phyloP scores from a whole-genome alignment of 306 rosid genomes.

The Lotus japonicus region DNA sequence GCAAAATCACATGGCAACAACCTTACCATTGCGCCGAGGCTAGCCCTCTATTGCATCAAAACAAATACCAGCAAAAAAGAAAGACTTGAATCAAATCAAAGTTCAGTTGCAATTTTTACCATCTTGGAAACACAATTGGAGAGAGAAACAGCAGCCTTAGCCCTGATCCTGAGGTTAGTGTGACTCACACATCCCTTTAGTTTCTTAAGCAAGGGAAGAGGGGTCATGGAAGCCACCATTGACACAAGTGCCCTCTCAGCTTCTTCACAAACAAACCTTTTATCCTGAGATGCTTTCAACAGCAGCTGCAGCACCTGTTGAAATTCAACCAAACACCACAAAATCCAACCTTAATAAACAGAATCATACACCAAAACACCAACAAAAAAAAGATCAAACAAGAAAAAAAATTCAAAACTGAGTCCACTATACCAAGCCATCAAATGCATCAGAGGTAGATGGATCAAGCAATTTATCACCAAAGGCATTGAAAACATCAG shows the following conservation, averaged over 20 bases:
- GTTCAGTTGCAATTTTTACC: constrained; percentile 35
- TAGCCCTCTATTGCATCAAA: too few relatives aligned
- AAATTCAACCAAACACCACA: constrained; percentile 22
- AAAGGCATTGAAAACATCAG: constrained; percentile 66
- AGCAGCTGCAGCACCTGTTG: constrained; percentile 69
- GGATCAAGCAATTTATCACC: constrained; percentile 70
- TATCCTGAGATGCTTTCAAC: constrained; percentile 86
- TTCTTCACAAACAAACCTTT: constrained; percentile 89
- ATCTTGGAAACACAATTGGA: constrained; percentile 74
- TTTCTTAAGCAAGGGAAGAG: constrained; percentile 66
- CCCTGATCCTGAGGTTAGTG: constrained; percentile 67
- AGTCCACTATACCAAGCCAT: constrained; percentile 52
- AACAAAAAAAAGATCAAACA: not conserved
- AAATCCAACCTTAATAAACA: not conserved
- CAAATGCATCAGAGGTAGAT: constrained; percentile 52
- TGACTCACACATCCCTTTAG: constrained; percentile 55
- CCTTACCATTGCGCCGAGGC: too few relatives aligned
- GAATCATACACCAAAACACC: not conserved
- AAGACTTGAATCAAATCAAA: not conserved
- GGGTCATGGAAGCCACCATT: constrained; percentile 60
- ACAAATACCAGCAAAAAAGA: not conserved
- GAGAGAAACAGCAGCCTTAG: constrained; percentile 68
- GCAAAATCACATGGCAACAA: too few relatives aligned
- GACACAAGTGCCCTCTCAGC: constrained; percentile 62
- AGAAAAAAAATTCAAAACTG: not conserved